Base-by-base conservation (phyloP, 2,329 filamentous ascomycete species). In the Annulohypoxylon truncatum region DNA sequence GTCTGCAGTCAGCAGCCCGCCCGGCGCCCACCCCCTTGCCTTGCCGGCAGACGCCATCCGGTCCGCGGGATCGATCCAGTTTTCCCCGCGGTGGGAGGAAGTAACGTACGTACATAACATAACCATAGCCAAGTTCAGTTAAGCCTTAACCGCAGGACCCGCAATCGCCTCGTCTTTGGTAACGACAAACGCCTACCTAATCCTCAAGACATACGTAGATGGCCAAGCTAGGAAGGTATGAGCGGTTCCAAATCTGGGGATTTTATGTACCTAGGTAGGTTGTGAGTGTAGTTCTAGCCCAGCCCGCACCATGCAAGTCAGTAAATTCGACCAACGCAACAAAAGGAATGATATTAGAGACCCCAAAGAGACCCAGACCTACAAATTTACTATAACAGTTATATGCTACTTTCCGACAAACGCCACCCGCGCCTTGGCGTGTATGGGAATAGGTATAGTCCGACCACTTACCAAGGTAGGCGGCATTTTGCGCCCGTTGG, bases 1-100 rank as follows among this genome's bases (percentile, higher is more conserved):
- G 61, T 10, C 22, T 59, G 61, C 57, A 66, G 63, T 66, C 66
- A 58, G 62, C 61, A 56, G 47, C 54, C 55, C 48, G 48, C 58
- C 66, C 63, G 52, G 40, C 35, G 51, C 22, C 12, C 33, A n/a
- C 26, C 50, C 13, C 38, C 38, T 42, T 42, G 38, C 38, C 44
- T 63, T 22, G 44, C 55, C 62, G 61, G 51, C 28, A n/a, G 13
- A 40, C 31, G 44, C 44, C 55, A 64, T 64, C 60, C 65, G 60
- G 56, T 12, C 40, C 55, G 38, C 60, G 38, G 22, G 22, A 48
- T 48, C 44, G 44, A 28, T 28, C 38, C 38, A 42, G 38, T 42
- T 42, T 24, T 28, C 46, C 50, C 47, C 46, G 38, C 38, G 40
- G 24, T 18, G 12, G 33, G 3, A n/a, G 13, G 35, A 8, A 40